A percentile compares a stretch with the other conserved stretches of the same genome.
Evolutionary conservation across 108 stramenopile genomes (phyloP).

Genomic region (Conticribra weissflogii): DNA sequence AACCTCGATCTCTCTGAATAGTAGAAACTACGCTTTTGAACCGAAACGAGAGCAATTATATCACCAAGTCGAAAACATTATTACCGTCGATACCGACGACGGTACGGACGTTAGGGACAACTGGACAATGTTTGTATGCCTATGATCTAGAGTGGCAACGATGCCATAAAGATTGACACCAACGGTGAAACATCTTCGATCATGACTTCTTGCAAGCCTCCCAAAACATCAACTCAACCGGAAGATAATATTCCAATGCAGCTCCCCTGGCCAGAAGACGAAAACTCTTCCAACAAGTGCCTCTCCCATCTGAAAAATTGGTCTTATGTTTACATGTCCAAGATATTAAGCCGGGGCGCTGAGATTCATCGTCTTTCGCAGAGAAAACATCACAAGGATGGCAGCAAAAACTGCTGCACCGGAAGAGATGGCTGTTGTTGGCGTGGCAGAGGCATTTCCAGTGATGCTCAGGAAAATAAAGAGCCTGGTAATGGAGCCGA

Average conservation of each 20-base stretch:
- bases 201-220: neutral
- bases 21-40: too few species aligned
- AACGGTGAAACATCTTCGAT: neutral
- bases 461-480: too few species aligned
- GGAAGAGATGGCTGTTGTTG: neutral
- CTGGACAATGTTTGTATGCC: too few species aligned
- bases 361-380: constrained; percentile 11
- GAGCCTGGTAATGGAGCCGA: neutral
- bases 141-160: too few species aligned
- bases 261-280: constrained; percentile 33
- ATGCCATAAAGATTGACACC: too few species aligned
- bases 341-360: constrained; percentile 26
- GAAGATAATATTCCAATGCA: neutral
- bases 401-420: too few species aligned
- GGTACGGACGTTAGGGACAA: too few species aligned
- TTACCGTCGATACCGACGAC: too few species aligned
- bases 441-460: too few species aligned
- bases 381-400: neutral
- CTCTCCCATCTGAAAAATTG: constrained; percentile 14
- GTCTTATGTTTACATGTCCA: constrained; percentile 52
- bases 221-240: neutral
- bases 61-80: too few species aligned
- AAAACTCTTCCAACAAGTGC: neutral
- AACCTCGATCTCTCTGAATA: too few species aligned
- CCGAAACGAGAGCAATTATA: too few species aligned